These are phyloP conservation scores for Fusarium decemcellulare DNA, from an alignment of 2,329 filamentous ascomycete species.

Conservation along the genomic window DNA sequence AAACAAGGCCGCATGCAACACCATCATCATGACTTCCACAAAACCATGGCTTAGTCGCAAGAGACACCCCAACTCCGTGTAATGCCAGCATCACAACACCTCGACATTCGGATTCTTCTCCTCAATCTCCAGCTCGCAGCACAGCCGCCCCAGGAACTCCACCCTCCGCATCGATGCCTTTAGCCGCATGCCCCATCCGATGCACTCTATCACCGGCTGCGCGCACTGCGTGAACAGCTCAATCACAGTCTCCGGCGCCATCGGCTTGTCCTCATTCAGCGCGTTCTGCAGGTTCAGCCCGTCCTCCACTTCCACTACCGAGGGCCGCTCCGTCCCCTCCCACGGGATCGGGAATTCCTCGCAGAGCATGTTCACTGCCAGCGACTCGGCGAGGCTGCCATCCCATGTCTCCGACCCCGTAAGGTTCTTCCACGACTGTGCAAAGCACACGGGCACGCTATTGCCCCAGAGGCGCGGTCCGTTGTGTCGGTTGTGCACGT, in stretches of 20 bases:
- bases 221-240: conserved; percentile 45
- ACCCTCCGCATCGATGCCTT: conserved; percentile 42
- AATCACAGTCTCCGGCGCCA: conserved; percentile 41
- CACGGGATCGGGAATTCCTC: conserved; percentile 45
- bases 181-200: conserved; percentile 41
- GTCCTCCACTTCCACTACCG: conserved; percentile 44
- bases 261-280: conserved; percentile 37
- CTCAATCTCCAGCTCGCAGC: conserved; percentile 46
- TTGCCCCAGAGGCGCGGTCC: conserved; percentile 45
- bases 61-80: conserved; percentile 27
- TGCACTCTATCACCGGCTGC: conserved; percentile 39
- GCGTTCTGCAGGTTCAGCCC: conserved; percentile 40
- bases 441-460: conserved; percentile 46
- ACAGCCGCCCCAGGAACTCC: conserved; percentile 43
- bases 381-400: conserved; percentile 37
- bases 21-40: conserved; percentile 4
- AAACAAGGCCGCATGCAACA: not conserved
- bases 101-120: conserved; percentile 39
- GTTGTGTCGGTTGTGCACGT: conserved; percentile 41
- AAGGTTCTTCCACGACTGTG: conserved; percentile 45
- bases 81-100: conserved; percentile 34
- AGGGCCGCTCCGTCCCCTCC: conserved; percentile 38
- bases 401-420: conserved; percentile 40
- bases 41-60: conserved; percentile 1
- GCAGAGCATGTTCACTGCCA: conserved; percentile 45